These are phyloP conservation scores for Durusdinium trenchii DNA, from an alignment of 73 alveolate species.

Conservation along the genomic window DNA sequence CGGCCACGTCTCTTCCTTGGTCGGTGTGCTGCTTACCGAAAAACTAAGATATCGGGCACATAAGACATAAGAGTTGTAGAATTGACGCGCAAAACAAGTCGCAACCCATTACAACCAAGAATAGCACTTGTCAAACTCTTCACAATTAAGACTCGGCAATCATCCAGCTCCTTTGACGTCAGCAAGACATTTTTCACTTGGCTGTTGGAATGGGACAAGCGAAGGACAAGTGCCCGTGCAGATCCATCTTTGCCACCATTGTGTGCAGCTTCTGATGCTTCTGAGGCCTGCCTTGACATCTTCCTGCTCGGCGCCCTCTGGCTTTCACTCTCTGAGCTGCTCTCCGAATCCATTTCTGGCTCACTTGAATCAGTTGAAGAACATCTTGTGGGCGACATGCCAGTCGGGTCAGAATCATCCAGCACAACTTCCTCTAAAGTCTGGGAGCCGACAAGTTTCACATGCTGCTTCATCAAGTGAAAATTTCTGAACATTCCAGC, in stretches of 20 bases:
- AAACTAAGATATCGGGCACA: too few species aligned
- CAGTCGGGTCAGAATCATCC: neutral
- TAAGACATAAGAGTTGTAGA: too few species aligned
- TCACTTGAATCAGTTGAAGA: neutral
- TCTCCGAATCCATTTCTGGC: too few species aligned
- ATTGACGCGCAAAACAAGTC: too few species aligned
- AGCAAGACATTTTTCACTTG: neutral
- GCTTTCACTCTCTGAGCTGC: too few species aligned
- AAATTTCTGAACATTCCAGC: neutral
- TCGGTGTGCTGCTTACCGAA: too few species aligned
- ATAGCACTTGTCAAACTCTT: too few species aligned
- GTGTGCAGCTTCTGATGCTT: too few species aligned
- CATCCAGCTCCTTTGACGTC: neutral
- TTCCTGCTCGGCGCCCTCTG: neutral
- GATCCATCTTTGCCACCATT: neutral
- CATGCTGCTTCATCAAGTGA: neutral
- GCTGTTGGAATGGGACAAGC: neutral
- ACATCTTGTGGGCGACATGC: neutral
- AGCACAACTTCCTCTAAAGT: neutral
- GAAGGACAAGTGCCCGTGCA: neutral
- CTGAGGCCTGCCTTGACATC: too few species aligned
- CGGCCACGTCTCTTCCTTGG: neutral
- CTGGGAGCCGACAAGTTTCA: neutral
- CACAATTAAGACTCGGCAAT: neutral
- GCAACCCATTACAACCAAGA: too few species aligned